phyloP scores from a whole-genome alignment of 2,329 filamentous ascomycete genomes.

The Colletotrichum higginsianum region DNA sequence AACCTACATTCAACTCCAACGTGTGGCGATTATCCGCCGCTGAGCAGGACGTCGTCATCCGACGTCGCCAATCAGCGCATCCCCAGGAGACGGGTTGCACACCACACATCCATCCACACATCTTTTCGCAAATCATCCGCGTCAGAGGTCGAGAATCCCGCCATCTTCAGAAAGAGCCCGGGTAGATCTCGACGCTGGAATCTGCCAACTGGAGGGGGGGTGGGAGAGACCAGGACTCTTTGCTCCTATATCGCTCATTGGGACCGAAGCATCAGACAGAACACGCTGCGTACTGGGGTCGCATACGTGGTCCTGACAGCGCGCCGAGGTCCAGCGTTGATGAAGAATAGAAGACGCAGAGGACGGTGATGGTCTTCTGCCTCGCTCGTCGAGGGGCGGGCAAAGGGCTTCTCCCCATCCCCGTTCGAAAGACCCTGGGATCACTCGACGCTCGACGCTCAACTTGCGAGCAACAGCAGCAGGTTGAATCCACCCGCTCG shows the following conservation, averaged over 20 bases:
- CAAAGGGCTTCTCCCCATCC: not conserved
- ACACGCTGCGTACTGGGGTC: slow-evolving; percentile 29
- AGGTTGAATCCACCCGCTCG: not conserved
- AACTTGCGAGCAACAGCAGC: not conserved
- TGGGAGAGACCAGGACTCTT: slow-evolving; percentile 18
- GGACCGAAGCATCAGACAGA: slow-evolving; percentile 7
- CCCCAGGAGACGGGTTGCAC: not conserved
- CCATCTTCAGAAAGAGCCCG: slow-evolving; percentile 16
- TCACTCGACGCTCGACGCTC: slow-evolving; percentile 4
- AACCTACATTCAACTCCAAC: slow-evolving; percentile 3
- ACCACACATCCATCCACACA: not conserved
- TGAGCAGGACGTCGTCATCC: slow-evolving; percentile 9
- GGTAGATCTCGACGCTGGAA: slow-evolving; percentile 31
- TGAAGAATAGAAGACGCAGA: not conserved
- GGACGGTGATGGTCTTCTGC: not conserved
- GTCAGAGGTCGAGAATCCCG: slow-evolving; percentile 33
- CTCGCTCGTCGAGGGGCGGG: not conserved
- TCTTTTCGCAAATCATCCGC: slow-evolving; percentile 16
- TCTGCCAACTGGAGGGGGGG: slow-evolving; percentile 1
- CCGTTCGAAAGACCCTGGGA: not conserved
- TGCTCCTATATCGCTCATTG: slow-evolving; percentile 20
- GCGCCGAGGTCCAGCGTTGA: slow-evolving; percentile 8
- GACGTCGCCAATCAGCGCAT: slow-evolving; percentile 28
- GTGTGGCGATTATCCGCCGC: slow-evolving; percentile 16
- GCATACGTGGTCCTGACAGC: slow-evolving; percentile 31